phyloP scores from a whole-genome alignment of 1,139 yeast species.

The Scheffersomyces insectosa region DNA sequence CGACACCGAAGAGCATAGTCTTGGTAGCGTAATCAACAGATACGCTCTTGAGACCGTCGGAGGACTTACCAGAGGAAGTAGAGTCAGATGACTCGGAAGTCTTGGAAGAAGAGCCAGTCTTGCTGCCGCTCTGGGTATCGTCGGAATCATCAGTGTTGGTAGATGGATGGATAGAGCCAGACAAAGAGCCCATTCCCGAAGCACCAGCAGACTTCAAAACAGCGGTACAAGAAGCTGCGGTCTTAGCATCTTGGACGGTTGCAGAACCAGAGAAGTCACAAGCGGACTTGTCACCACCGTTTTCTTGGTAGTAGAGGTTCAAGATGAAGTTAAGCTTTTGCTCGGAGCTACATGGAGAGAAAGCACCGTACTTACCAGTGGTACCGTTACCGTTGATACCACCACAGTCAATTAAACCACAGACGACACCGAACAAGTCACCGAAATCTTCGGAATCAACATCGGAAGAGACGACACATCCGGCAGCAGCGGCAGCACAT shows the following conservation, averaged over 20 bases:
- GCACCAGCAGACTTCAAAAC: conserved; percentile 22
- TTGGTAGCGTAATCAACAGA: conserved; percentile 18
- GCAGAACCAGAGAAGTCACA: conserved; percentile 48
- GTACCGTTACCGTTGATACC: conserved; percentile 39
- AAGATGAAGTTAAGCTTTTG: conserved; percentile 43
- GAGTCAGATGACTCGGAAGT: conserved; percentile 6
- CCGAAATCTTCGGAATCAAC: conserved; percentile 36
- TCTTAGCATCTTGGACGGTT: conserved; percentile 24
- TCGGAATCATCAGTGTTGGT: conserved; percentile 12
- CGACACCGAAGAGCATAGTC: conserved; percentile 23
- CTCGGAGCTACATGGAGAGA: conserved; percentile 40
- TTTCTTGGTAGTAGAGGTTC: conserved; percentile 38
- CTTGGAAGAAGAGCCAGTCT: conserved; percentile 6
- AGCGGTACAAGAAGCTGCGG: conserved; percentile 22
- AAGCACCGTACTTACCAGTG: conserved; percentile 41
- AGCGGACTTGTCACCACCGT: conserved; percentile 30
- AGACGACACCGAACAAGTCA: conserved; percentile 33
- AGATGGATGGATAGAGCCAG: conserved; percentile 15
- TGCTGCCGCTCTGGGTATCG: conserved; percentile 1
- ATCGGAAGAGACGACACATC: conserved; percentile 36
- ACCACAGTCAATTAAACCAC: conserved; percentile 37
- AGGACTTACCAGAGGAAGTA: conserved; percentile 4
- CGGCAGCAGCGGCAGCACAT: conserved; percentile 35
- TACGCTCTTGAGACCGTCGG: conserved; percentile 17
- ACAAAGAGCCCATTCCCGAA: conserved; percentile 20